Base-by-base conservation (phyloP, 2,329 filamentous ascomycete genomes). In the Metarhizium anisopliae region DNA sequence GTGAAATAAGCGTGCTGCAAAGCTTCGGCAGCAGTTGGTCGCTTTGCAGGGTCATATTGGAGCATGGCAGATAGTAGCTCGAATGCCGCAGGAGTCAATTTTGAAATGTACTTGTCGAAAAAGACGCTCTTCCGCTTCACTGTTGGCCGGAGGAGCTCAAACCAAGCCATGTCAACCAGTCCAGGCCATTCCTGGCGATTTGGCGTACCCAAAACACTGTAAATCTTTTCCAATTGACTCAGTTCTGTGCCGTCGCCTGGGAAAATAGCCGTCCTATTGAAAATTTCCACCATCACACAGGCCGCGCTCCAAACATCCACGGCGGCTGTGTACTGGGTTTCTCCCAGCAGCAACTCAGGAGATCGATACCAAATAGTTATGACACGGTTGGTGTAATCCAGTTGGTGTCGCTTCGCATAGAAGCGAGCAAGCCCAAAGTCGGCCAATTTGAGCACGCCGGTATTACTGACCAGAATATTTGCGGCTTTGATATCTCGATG, bases 341-440 rank as follows among this genome's bases (percentile, higher is more conserved):
- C 91, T 6, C 92, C 92, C 1, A 96, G 80, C 0, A 96, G 76
- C n/a, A 96, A 79, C 68, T 96, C 92, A 0, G 92, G 91, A 0
- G 90, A 89, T 4, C 92, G 84, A 69, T 96, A 96, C 95, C 95
- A 99, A 61, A 99, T 96, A 2, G 94, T 99, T 67, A 99, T 96
- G 63, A 99, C 95, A 40, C 94, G 88, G 68, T 99, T 99, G 2
- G 94, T 99, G 70, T 99, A 99, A 69, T 99, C 93, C 50, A 95
- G 81, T 69, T 94, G 89, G 58, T 87, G 85, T 52, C 87, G 86
- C 69, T 99, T 99, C 38, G 91, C 89, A 67, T 96, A 99, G 72
- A 99, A 99, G 42, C 95, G 86, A 13, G 94, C 94, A 14, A 99
- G 81, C 20, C 94, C 94, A 70, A 99, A 99, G 70, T 99, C 94